Percentiles rank a stretch among this genome's conserved stretches.
Conservation (phyloP, 768 basidiomycete species). For the Trametes cingulata region DNA sequence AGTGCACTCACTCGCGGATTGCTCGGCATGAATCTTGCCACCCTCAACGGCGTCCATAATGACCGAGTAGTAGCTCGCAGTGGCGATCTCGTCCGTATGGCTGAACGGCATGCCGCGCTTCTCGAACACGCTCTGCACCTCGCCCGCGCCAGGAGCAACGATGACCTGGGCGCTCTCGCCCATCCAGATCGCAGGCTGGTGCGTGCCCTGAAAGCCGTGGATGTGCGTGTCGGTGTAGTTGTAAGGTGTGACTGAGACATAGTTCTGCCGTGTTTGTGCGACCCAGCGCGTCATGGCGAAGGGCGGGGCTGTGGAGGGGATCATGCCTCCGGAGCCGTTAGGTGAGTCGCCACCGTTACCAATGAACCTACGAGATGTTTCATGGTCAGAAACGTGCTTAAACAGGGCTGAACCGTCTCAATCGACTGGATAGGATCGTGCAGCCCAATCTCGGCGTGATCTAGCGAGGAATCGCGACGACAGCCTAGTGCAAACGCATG, state of each 20-base stretch:
- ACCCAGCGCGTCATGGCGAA: slow-evolving; percentile 90
- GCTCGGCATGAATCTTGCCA: slow-evolving; percentile 54
- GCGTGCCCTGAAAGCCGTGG: slow-evolving; percentile 73
- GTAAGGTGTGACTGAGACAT: slow-evolving; percentile 71
- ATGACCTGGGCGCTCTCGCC: slow-evolving; percentile 70
- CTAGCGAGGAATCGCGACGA: too few species aligned
- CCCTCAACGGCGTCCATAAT: slow-evolving; percentile 49
- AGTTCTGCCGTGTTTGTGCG: slow-evolving; percentile 76
- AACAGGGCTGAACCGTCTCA: background rate
- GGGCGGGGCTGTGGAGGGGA: slow-evolving; percentile 73
- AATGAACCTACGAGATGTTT: slow-evolving; percentile 44
- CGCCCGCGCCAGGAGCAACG: slow-evolving; percentile 57
- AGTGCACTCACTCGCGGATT: slow-evolving; percentile 56
- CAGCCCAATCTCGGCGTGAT: too few species aligned
- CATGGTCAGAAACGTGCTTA: too few species aligned
- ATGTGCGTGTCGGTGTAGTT: slow-evolving; percentile 61
- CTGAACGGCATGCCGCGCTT: slow-evolving; percentile 56
- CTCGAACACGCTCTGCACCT: slow-evolving; percentile 55
- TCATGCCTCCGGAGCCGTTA: slow-evolving; percentile 75
- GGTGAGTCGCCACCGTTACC: slow-evolving; percentile 74
- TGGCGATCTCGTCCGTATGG: slow-evolving; percentile 52
- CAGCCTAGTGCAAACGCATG: too few species aligned
- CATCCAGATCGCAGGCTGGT: slow-evolving; percentile 91
- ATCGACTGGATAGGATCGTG: too few species aligned
- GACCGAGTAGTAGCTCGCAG: slow-evolving; percentile 57